A percentile compares a stretch with the other conserved stretches of the same genome.
These are phyloP conservation scores for Neurospora sp. DNA, from an alignment of 495 filamentous ascomycete species.

Conservation along the genomic window DNA sequence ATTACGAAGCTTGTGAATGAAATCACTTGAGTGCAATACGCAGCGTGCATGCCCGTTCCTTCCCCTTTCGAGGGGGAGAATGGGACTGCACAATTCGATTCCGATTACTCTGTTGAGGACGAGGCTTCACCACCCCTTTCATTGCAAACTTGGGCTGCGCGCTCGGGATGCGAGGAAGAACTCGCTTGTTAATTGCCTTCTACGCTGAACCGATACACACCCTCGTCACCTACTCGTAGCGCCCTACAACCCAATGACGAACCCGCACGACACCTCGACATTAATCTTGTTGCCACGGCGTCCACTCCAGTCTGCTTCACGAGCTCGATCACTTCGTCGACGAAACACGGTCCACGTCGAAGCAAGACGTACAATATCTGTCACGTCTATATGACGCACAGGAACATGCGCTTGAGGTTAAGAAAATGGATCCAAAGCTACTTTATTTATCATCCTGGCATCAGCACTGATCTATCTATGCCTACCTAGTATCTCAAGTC, in stretches of 20 bases:
- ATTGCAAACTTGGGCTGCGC: neutral
- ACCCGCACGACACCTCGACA: neutral
- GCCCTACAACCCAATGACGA: neutral
- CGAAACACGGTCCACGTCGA: neutral
- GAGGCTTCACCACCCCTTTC: constrained; percentile 49
- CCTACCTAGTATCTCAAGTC: neutral
- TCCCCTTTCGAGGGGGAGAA: constrained; percentile 17
- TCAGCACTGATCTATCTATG: neutral
- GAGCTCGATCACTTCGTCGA: neutral
- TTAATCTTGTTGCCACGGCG: neutral
- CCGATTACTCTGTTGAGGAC: constrained; percentile 88
- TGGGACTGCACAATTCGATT: constrained; percentile 86
- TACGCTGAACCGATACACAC: neutral
- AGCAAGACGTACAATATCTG: neutral
- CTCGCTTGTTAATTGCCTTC: neutral
- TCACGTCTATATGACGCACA: neutral
- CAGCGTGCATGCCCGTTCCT: constrained; percentile 52
- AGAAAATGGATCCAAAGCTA: neutral
- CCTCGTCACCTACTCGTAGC: neutral
- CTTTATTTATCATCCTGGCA: too few relatives aligned
- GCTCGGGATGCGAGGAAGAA: neutral
- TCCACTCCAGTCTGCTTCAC: neutral
- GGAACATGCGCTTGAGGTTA: neutral
- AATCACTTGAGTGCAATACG: constrained; percentile 98
- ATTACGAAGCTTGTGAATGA: constrained; percentile 83